phyloP scores from a whole-genome alignment of 495 filamentous ascomycete species.

The Trichoderma erinaceum region DNA sequence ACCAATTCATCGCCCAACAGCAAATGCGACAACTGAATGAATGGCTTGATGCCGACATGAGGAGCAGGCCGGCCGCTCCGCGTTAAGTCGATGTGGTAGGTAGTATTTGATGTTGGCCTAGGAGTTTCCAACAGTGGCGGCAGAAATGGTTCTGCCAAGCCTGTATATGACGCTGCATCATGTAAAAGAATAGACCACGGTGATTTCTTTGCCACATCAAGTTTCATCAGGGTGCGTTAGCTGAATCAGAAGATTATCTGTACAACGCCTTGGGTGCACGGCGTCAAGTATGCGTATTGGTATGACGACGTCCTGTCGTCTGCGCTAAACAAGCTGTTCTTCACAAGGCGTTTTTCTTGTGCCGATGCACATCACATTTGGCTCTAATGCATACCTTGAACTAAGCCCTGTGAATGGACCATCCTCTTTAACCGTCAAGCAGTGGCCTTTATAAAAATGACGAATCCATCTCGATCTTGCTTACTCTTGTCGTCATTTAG shows the following conservation, averaged over 20 bases:
- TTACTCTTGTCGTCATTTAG: conserved; percentile 7
- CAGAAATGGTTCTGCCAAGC: neutral
- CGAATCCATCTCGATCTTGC: conserved; percentile 9
- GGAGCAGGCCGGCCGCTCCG: no score
- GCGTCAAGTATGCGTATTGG: neutral
- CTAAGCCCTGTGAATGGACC: neutral
- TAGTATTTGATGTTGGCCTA: no score
- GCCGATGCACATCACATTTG: neutral
- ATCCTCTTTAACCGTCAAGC: neutral
- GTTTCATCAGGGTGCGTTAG: neutral
- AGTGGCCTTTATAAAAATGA: neutral
- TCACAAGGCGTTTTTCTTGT: neutral
- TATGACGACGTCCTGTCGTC: neutral
- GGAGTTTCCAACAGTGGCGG: no score
- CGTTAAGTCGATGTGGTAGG: no score
- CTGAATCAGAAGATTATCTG: neutral
- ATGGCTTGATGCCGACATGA: neutral
- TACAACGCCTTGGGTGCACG: neutral
- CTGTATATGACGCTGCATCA: neutral
- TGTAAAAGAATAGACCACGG: neutral
- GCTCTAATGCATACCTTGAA: neutral
- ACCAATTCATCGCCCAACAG: neutral
- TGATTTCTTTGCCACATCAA: neutral
- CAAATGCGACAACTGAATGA: neutral
- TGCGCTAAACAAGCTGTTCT: neutral